Evolutionary conservation across 768 basidiomycete genomes (phyloP).

Genomic region (Gyrodon lividus): DNA sequence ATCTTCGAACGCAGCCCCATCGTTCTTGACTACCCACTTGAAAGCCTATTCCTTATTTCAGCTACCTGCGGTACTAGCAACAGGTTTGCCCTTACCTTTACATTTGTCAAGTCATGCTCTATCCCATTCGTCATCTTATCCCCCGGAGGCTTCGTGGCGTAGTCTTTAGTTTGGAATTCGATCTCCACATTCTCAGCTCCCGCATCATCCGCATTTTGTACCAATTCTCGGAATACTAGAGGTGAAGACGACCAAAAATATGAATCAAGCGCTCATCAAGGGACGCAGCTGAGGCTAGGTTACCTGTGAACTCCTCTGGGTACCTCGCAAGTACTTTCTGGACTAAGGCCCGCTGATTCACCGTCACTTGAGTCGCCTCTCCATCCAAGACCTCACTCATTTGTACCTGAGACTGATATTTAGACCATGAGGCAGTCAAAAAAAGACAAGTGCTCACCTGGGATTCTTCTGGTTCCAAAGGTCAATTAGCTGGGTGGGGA

Average conservation of each 20-base stretch:
- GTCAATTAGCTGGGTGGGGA: background rate
- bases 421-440: background rate
- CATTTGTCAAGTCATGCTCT: background rate
- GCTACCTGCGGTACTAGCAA: background rate
- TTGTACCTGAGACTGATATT: background rate
- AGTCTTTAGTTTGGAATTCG: conserved; percentile 32
- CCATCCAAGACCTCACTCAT: background rate
- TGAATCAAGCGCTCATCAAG: background rate
- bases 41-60: conserved; percentile 4
- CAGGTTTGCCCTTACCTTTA: background rate
- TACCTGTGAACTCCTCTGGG: conserved; percentile 17
- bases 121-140: background rate
- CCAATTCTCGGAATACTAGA: conserved; percentile 46
- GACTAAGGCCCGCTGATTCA: conserved; percentile 17
- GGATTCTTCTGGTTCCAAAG: background rate
- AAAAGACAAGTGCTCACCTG: background rate
- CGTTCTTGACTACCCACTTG: conserved; percentile 45
- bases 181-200: conserved; percentile 35
- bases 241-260: too few relatives aligned
- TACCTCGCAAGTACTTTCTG: conserved; percentile 18
- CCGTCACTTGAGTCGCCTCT: conserved; percentile 1
- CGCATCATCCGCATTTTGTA: conserved; percentile 56
- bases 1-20: conserved; percentile 44
- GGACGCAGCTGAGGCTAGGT: background rate
- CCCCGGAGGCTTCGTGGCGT: background rate